A percentile compares a stretch with the other conserved stretches of the same genome.
Evolutionary conservation across 202 grass and related monocot species (phyloP).

Genomic region (Dendrocalamus latiflorus): DNA sequence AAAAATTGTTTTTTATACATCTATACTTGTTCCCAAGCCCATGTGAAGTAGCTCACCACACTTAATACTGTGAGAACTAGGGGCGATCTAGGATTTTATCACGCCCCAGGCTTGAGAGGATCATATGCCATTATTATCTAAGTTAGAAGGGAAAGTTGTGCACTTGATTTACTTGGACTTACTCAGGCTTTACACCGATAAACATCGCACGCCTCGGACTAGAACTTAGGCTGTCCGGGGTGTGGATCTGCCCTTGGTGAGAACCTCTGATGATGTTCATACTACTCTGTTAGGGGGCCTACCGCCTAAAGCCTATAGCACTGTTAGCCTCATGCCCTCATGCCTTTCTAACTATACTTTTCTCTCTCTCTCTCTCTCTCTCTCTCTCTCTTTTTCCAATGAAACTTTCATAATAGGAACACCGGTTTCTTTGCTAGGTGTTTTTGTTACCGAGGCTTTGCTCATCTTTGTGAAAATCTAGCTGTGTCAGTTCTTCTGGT

Average conservation of each 20-base stretch:
- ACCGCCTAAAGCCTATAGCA: not conserved
- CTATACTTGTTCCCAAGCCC: not conserved
- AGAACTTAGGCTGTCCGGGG: too few species aligned
- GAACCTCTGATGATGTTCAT: constrained; percentile 5
- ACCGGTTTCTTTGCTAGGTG: not conserved
- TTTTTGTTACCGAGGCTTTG: not conserved
- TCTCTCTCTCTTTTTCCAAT: not conserved
- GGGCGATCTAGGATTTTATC: too few species aligned
- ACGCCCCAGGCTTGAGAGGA: too few species aligned
- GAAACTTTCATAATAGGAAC: constrained; percentile 1
- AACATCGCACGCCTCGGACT: too few species aligned
- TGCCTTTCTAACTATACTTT: not conserved
- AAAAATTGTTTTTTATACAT: not conserved
- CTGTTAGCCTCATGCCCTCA: constrained; percentile 12
- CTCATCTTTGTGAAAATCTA: not conserved
- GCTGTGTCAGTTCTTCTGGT: not conserved
- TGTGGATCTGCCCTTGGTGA: too few species aligned
- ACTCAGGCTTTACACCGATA: too few species aligned
- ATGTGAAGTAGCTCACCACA: not conserved
- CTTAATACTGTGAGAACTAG: not conserved
- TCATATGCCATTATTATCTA: too few species aligned
- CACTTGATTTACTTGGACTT: too few species aligned
- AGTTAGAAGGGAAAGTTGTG: too few species aligned
- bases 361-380: not conserved
- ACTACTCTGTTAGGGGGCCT: constrained; percentile 20